A percentile compares a stretch with the other conserved stretches of the same genome.
phyloP scores from a whole-genome alignment of 192 early-diverging fungal genomes.

The Globomyces pollinis-pini region DNA sequence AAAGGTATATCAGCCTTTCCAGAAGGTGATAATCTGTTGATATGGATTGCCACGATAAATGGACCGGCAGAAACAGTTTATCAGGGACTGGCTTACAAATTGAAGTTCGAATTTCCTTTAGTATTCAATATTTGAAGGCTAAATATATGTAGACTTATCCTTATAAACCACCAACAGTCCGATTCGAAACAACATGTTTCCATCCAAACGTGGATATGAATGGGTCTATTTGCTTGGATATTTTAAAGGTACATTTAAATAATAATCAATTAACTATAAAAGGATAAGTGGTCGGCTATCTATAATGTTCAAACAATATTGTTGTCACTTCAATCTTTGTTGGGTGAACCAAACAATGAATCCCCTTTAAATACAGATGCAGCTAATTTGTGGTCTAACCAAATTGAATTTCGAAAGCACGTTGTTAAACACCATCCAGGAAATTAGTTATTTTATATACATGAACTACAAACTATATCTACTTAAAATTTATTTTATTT shows the following conservation, averaged over 20 bases:
- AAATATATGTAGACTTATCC: slow-evolving; percentile 48
- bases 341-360: slow-evolving; percentile 52
- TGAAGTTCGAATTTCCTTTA: slow-evolving; percentile 39
- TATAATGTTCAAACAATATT: slow-evolving; percentile 51
- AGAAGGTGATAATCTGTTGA: slow-evolving; percentile 48
- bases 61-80: slow-evolving; percentile 39
- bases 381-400: slow-evolving; percentile 33
- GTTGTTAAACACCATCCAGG: slow-evolving; percentile 3
- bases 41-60: slow-evolving; percentile 42
- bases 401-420: slow-evolving; percentile 1
- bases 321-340: slow-evolving; percentile 44
- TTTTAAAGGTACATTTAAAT: too few species aligned
- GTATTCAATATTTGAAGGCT: background rate
- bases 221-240: slow-evolving; percentile 47
- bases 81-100: slow-evolving; percentile 43
- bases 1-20: slow-evolving; percentile 64
- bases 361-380: slow-evolving; percentile 44
- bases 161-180: slow-evolving; percentile 35
- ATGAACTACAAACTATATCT: too few species aligned
- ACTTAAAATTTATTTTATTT: too few species aligned
- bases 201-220: slow-evolving; percentile 46
- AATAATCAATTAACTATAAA: too few species aligned
- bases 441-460: too few species aligned
- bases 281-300: slow-evolving; percentile 51
- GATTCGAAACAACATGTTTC: slow-evolving; percentile 36